Conservation (phyloP, 2,329 filamentous ascomycete genomes). For the Fusarium tanahbumbuense region DNA sequence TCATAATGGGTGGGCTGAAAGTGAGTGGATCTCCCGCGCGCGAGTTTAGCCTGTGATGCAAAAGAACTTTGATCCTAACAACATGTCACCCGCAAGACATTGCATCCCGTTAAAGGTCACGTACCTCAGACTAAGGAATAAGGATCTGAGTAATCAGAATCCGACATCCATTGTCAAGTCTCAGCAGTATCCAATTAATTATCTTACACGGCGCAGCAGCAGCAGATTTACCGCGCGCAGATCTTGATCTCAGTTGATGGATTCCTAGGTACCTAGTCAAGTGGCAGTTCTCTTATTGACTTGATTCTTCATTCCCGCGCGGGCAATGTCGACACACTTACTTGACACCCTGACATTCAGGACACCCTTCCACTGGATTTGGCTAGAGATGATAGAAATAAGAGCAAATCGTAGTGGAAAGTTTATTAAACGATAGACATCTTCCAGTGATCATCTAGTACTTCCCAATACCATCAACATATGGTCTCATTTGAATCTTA, state of each 20-base stretch:
- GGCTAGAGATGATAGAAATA: background rate
- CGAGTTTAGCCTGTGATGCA: background rate
- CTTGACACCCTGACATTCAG: background rate
- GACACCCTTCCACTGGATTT: background rate
- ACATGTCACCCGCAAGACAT: accelerated
- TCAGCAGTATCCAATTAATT: slow-evolving; percentile 6
- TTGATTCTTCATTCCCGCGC: slow-evolving; percentile 2
- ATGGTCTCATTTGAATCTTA: too few relatives aligned
- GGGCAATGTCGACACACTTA: background rate
- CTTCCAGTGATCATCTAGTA: too few relatives aligned
- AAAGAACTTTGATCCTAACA: slow-evolving; percentile 5
- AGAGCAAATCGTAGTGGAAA: background rate
- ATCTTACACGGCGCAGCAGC: background rate
- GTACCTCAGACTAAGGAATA: background rate
- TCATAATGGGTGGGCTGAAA: background rate
- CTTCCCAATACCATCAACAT: too few relatives aligned
- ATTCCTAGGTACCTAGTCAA: background rate
- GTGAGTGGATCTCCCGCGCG: background rate
- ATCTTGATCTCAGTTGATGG: background rate
- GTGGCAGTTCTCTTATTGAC: background rate
- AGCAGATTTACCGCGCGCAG: slow-evolving; percentile 10
- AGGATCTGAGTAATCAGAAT: background rate
- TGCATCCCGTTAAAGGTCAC: background rate
- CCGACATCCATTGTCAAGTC: background rate
- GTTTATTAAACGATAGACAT: too few relatives aligned